These are phyloP conservation scores for Aspergillus cavernicola DNA, from an alignment of 495 filamentous ascomycete genomes.

Conservation along the genomic window DNA sequence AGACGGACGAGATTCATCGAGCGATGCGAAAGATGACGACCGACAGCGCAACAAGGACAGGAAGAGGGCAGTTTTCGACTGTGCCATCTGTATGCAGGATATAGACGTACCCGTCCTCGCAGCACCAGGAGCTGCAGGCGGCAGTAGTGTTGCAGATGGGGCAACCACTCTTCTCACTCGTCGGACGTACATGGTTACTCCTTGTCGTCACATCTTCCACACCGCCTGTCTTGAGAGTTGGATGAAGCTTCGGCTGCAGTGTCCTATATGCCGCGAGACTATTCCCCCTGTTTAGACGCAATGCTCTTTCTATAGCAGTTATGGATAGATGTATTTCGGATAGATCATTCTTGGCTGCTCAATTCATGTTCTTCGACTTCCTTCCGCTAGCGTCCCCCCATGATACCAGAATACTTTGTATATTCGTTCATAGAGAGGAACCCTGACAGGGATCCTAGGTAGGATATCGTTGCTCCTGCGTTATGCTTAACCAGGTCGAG, in stretches of 20 bases:
- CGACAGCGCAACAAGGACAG: slow-evolving; percentile 38
- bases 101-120: slow-evolving; percentile 82
- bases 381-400: too few relatives aligned
- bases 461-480: too few relatives aligned
- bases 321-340: background rate
- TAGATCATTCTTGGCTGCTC: background rate
- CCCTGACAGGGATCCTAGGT: too few relatives aligned
- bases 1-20: slow-evolving; percentile 38
- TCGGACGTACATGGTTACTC: slow-evolving; percentile 91
- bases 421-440: too few relatives aligned
- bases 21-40: slow-evolving; percentile 38
- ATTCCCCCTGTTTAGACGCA: slow-evolving; percentile 76
- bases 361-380: background rate
- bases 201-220: slow-evolving; percentile 95
- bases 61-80: slow-evolving; percentile 71
- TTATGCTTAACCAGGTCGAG: too few relatives aligned
- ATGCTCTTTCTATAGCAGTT: background rate
- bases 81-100: slow-evolving; percentile 89
- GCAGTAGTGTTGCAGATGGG: slow-evolving; percentile 51
- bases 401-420: too few relatives aligned
- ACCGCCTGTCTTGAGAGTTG: slow-evolving; percentile 90
- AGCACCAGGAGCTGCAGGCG: slow-evolving; percentile 44
- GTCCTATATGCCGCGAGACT: slow-evolving; percentile 91
- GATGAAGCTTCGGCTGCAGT: slow-evolving; percentile 90
- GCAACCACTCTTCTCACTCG: slow-evolving; percentile 70